A percentile compares a stretch with the other conserved stretches of the same genome.
These are phyloP conservation scores for Dillenia turbinata DNA, from an alignment of 164 flowering plant genomes.

Conservation along the genomic window DNA sequence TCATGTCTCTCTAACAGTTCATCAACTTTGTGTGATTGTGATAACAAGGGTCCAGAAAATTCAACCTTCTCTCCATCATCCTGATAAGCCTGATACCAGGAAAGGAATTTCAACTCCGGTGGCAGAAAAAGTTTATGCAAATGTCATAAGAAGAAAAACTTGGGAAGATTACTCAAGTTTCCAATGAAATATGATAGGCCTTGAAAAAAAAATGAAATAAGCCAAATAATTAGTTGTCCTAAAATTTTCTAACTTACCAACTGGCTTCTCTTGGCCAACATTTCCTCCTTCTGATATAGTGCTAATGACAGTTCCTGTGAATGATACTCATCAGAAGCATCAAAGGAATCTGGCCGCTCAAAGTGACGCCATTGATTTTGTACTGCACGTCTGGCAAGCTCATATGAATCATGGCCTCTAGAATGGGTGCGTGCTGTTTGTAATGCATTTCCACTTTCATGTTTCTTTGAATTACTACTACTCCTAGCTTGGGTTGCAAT, in stretches of 20 bases:
- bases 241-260: conserved; percentile 39
- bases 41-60: conserved; percentile 86
- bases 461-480: conserved; percentile 35
- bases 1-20: conserved; percentile 83
- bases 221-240: neutral
- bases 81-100: conserved; percentile 40
- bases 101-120: neutral
- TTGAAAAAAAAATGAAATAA: neutral
- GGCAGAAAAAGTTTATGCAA: neutral
- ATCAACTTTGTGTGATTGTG: conserved; percentile 74
- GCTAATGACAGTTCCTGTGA: conserved; percentile 74
- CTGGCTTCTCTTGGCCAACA: conserved; percentile 39
- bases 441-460: conserved; percentile 33
- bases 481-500: conserved; percentile 21
- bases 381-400: conserved; percentile 36
- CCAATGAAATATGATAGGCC: no score
- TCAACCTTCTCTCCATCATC: conserved; percentile 75
- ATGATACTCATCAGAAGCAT: conserved; percentile 72
- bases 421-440: conserved; percentile 28
- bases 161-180: no score
- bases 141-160: no score
- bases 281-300: conserved; percentile 50
- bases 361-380: conserved; percentile 59
- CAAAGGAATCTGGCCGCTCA: conserved; percentile 80
- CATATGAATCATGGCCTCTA: conserved; percentile 43